A percentile compares a stretch with the other conserved stretches of the same genome.
These are phyloP conservation scores for Microsporum ferrugineum DNA, from an alignment of 2,329 filamentous ascomycete genomes.

Conservation along the genomic window DNA sequence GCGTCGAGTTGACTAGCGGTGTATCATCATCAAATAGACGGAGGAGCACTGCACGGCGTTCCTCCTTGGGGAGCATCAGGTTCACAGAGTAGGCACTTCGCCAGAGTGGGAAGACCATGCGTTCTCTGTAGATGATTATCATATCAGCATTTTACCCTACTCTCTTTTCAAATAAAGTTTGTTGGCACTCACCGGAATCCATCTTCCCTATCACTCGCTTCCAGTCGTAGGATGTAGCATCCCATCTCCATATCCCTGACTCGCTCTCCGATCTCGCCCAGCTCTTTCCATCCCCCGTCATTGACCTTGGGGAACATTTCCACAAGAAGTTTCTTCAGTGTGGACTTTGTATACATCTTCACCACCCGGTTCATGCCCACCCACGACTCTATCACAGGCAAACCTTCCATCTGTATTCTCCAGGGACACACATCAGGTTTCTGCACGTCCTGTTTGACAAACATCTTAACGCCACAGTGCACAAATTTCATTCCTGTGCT, in stretches of 20 bases:
- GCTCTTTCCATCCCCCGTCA: constrained; percentile 58
- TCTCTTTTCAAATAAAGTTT: neutral
- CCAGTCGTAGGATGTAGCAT: constrained; percentile 78
- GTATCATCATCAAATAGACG: constrained; percentile 83
- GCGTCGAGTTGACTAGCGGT: constrained; percentile 57
- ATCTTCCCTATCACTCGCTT: constrained; percentile 55
- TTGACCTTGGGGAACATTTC: constrained; percentile 95
- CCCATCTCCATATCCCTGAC: constrained; percentile 74
- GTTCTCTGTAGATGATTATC: constrained; percentile 42
- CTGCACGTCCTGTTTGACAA: constrained; percentile 92
- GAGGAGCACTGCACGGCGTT: constrained; percentile 81
- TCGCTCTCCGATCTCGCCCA: constrained; percentile 79
- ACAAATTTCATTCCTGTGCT: constrained; percentile 88
- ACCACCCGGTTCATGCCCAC: constrained; percentile 69
- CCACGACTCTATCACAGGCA: constrained; percentile 84
- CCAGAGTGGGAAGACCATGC: constrained; percentile 86
- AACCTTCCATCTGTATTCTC: constrained; percentile 90
- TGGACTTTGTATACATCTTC: constrained; percentile 62
- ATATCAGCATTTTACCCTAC: neutral
- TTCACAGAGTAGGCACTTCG: constrained; percentile 85
- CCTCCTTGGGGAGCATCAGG: constrained; percentile 96
- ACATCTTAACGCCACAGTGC: constrained; percentile 96
- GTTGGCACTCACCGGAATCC: constrained; percentile 40
- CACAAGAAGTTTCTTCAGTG: constrained; percentile 67
- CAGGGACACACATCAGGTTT: constrained; percentile 77